A percentile compares a stretch with the other conserved stretches of the same genome.
phyloP scores from a whole-genome alignment of 78 protist genomes.

The Chrysochromulina tobinii region DNA sequence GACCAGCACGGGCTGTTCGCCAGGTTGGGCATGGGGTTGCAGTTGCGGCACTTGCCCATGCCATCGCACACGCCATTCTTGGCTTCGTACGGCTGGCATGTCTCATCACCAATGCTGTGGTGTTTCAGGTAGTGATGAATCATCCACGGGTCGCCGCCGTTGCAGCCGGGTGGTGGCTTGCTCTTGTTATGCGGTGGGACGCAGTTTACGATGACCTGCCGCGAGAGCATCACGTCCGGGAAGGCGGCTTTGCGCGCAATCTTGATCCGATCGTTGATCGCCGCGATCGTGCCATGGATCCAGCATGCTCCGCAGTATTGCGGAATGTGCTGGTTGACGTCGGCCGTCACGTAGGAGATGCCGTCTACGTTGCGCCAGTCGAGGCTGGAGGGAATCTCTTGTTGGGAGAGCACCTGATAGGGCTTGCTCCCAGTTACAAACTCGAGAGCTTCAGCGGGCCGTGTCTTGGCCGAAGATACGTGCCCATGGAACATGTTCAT shows the following conservation, averaged over 20 bases:
- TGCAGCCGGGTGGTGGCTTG: neutral
- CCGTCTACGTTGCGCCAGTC: neutral
- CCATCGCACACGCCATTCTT: conserved; percentile 54
- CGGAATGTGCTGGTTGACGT: conserved; percentile 3
- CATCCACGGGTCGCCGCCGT: neutral
- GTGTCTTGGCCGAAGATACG: no score
- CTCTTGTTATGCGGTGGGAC: conserved; percentile 38
- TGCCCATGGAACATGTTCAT: no score
- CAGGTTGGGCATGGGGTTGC: conserved; percentile 46
- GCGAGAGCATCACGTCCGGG: conserved; percentile 60
- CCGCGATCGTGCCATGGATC: conserved; percentile 56
- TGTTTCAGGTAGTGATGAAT: neutral
- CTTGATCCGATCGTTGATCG: conserved; percentile 78
- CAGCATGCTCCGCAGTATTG: conserved; percentile 46
- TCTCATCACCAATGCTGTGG: conserved; percentile 45
- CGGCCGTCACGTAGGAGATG: neutral
- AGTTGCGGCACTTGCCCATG: conserved; percentile 67
- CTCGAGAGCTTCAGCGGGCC: no score
- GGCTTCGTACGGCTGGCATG: conserved; percentile 55
- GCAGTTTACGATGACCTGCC: conserved; percentile 79
- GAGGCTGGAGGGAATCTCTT: neutral
- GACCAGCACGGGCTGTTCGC: conserved; percentile 57
- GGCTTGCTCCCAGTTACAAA: no score
- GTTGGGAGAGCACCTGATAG: no score
- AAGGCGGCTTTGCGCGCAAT: conserved; percentile 62